Conservation (phyloP, 352 stramenopile species). For the Globisporangium iwayamae region DNA sequence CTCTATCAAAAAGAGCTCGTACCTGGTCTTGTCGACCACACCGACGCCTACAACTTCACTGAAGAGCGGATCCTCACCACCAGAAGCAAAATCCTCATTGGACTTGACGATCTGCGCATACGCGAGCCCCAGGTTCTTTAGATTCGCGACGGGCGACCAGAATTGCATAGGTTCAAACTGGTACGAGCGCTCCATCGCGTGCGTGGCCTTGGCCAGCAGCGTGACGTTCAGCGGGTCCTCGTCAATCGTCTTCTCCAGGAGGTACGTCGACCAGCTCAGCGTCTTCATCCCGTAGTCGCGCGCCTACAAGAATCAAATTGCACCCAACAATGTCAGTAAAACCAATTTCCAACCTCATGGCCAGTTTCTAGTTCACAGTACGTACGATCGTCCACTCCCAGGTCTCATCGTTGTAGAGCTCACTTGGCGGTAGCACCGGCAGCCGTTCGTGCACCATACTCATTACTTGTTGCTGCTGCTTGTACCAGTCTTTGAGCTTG, state of each 20-base stretch:
- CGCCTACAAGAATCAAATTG: constrained; percentile 28
- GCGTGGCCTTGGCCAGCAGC: constrained; percentile 66
- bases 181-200: constrained; percentile 61
- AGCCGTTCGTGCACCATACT: constrained; percentile 36
- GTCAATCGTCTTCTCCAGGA: constrained; percentile 84
- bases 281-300: constrained; percentile 74
- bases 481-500: constrained; percentile 44
- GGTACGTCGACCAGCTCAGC: constrained; percentile 79
- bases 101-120: constrained; percentile 92
- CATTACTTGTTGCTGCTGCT: constrained; percentile 30
- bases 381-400: constrained; percentile 92
- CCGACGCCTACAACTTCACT: constrained; percentile 38
- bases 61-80: constrained; percentile 38
- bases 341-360: neutral
- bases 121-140: constrained; percentile 93
- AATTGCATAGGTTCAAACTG: constrained; percentile 71
- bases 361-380: neutral
- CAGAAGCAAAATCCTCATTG: constrained; percentile 37
- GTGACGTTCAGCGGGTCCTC: constrained; percentile 59
- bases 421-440: constrained; percentile 38
- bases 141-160: constrained; percentile 46
- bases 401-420: constrained; percentile 85
- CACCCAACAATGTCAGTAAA: neutral
- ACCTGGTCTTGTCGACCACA: constrained; percentile 43
- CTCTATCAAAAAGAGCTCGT: neutral